These are phyloP conservation scores for Hypoxylon sp. DNA, from an alignment of 2,329 filamentous ascomycete genomes.

Conservation along the genomic window DNA sequence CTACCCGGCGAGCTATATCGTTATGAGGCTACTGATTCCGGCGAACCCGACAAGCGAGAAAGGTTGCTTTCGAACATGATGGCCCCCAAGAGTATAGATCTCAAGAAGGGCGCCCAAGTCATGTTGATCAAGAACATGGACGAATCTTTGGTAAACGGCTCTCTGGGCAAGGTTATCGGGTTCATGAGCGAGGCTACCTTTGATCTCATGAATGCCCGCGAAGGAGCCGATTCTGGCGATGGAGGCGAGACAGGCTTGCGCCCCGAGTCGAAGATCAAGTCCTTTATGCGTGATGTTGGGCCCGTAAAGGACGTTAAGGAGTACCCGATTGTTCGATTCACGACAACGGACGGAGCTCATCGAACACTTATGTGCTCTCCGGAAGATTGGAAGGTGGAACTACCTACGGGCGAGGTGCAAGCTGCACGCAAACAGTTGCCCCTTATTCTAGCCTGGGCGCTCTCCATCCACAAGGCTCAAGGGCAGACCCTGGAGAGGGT, in stretches of 20 bases:
- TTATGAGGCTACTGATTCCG: conserved; percentile 79
- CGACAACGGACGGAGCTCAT: conserved; percentile 77
- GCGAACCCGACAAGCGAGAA: conserved; percentile 75
- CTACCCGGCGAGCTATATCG: conserved; percentile 72
- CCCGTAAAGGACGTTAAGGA: conserved; percentile 60
- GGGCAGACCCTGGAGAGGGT: conserved; percentile 93
- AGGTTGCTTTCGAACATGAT: conserved; percentile 89
- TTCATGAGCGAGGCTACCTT: conserved; percentile 69
- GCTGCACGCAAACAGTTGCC: conserved; percentile 85
- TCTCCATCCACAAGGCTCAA: conserved; percentile 98
- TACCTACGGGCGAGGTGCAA: conserved; percentile 94
- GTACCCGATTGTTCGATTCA: conserved; percentile 87
- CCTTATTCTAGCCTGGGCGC: conserved; percentile 92
- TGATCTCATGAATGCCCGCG: conserved; percentile 41
- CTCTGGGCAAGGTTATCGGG: conserved; percentile 81
- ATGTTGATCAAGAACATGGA: conserved; percentile 99
- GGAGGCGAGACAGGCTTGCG: conserved; percentile 51
- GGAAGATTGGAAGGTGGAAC: conserved; percentile 95
- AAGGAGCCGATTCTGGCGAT: conserved; percentile 53
- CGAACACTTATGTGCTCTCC: conserved; percentile 82
- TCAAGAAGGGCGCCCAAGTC: conserved; percentile 94
- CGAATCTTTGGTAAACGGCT: conserved; percentile 91
- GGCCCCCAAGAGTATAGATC: conserved; percentile 79
- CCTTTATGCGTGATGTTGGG: conserved; percentile 54
- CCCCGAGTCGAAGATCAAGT: conserved; percentile 64